A percentile compares a stretch with the other conserved stretches of the same genome.
Evolutionary conservation across 2,329 filamentous ascomycete species (phyloP).

Genomic region (Colletotrichum shisoi): DNA sequence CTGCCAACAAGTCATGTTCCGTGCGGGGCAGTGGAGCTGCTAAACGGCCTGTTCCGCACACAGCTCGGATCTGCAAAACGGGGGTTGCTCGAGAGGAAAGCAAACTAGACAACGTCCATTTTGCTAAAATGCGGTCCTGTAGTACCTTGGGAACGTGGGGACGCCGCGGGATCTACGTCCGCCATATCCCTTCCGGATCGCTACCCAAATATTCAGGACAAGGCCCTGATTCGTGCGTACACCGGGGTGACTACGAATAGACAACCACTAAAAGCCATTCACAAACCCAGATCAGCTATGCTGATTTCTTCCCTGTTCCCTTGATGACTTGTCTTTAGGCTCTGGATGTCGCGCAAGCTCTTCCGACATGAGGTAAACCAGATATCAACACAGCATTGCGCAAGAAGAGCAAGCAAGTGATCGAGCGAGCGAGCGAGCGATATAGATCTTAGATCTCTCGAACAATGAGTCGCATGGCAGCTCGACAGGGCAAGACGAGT

Average conservation of each 20-base stretch:
- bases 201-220: neutral
- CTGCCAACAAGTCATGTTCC: slow-evolving; percentile 8
- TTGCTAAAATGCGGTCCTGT: slow-evolving; percentile 14
- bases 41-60: slow-evolving; percentile 26
- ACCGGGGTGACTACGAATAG: too few relatives aligned
- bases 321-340: neutral
- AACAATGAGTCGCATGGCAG: neutral
- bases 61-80: slow-evolving; percentile 9
- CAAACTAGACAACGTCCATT: slow-evolving; percentile 19
- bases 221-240: neutral
- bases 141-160: slow-evolving; percentile 5
- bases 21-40: slow-evolving; percentile 26
- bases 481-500: neutral
- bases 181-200: neutral
- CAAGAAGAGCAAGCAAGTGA: too few relatives aligned
- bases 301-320: neutral
- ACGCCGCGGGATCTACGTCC: slow-evolving; percentile 14
- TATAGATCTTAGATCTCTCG: neutral
- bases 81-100: slow-evolving; percentile 10
- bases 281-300: neutral
- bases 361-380: neutral
- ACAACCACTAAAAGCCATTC: neutral
- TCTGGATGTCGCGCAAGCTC: neutral
- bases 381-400: neutral
- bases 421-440: neutral